Conservation (phyloP, 768 basidiomycete species). For the Gelatoporia subvermispora region DNA sequence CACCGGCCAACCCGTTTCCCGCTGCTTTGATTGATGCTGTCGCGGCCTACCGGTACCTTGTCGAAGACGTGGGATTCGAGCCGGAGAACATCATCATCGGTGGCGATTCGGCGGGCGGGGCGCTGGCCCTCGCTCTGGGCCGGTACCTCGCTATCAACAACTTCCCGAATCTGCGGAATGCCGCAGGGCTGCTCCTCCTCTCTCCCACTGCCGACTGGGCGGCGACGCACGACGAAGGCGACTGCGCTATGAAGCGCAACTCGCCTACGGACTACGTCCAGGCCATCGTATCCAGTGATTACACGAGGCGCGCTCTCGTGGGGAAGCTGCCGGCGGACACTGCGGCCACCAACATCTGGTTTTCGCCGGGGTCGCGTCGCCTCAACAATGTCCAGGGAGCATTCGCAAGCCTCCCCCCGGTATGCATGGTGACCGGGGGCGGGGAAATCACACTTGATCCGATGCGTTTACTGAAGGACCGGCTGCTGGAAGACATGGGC, state of each 20-base stretch:
- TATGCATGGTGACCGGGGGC: slow-evolving; percentile 22
- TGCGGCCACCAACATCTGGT: slow-evolving; percentile 4
- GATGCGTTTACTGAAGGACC: slow-evolving; percentile 18
- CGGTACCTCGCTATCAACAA: slow-evolving; percentile 28
- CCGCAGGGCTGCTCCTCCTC: slow-evolving; percentile 30
- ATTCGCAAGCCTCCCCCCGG: slow-evolving; percentile 21
- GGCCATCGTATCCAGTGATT: neutral
- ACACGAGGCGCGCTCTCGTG: slow-evolving; percentile 3
- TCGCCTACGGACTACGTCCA: slow-evolving; percentile 1
- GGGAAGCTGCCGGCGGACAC: neutral
- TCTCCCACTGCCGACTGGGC: slow-evolving; percentile 26
- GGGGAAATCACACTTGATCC: slow-evolving; percentile 25
- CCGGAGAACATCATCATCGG: slow-evolving; percentile 42
- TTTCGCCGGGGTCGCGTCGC: slow-evolving; percentile 5
- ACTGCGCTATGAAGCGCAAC: slow-evolving; percentile 3
- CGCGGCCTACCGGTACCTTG: slow-evolving; percentile 47
- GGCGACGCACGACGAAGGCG: slow-evolving; percentile 3
- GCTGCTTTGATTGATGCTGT: slow-evolving; percentile 48
- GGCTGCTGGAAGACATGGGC: slow-evolving; percentile 21
- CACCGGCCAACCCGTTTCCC: slow-evolving; percentile 40
- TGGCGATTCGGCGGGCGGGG: slow-evolving; percentile 55
- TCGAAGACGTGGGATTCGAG: slow-evolving; percentile 34
- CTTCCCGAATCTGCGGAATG: slow-evolving; percentile 12
- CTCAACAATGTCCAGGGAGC: neutral
- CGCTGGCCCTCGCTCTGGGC: slow-evolving; percentile 37